These are phyloP conservation scores for Leptographium wingfieldii DNA, from an alignment of 2,329 filamentous ascomycete species.

Conservation along the genomic window DNA sequence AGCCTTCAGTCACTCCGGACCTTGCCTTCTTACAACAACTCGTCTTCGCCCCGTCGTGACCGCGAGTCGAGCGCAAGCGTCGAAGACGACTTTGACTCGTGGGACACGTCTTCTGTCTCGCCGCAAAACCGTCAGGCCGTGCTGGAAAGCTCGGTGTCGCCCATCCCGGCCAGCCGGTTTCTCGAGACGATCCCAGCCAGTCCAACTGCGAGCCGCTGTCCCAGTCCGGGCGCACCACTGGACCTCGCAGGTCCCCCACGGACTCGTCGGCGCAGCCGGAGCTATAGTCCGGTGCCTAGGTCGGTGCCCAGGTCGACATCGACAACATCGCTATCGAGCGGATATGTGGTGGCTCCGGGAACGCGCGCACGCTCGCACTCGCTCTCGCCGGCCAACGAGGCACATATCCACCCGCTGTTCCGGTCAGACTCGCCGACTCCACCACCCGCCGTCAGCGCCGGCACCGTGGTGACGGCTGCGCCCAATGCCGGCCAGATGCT, in stretches of 20 bases:
- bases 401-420: constrained; percentile 68
- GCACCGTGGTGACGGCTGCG: constrained; percentile 58
- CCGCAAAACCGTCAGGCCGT: constrained; percentile 47
- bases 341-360: not conserved
- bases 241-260: constrained; percentile 39
- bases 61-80: constrained; percentile 22
- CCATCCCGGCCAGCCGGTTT: constrained; percentile 26
- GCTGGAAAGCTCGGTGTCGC: constrained; percentile 33
- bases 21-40: constrained; percentile 31
- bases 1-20: constrained; percentile 21
- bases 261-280: constrained; percentile 32
- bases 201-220: constrained; percentile 49
- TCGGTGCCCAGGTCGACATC: constrained; percentile 20
- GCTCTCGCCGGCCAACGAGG: constrained; percentile 33
- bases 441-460: constrained; percentile 47
- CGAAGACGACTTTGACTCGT: constrained; percentile 60
- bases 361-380: constrained; percentile 6
- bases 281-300: constrained; percentile 36
- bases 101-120: constrained; percentile 61
- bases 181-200: constrained; percentile 62
- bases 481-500: constrained; percentile 56
- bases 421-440: constrained; percentile 58
- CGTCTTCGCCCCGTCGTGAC: constrained; percentile 4
- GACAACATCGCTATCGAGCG: constrained; percentile 15
- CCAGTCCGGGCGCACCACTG: constrained; percentile 48